Base-by-base conservation (phyloP, 2,329 filamentous ascomycete genomes). In the Fusarium sp. region DNA sequence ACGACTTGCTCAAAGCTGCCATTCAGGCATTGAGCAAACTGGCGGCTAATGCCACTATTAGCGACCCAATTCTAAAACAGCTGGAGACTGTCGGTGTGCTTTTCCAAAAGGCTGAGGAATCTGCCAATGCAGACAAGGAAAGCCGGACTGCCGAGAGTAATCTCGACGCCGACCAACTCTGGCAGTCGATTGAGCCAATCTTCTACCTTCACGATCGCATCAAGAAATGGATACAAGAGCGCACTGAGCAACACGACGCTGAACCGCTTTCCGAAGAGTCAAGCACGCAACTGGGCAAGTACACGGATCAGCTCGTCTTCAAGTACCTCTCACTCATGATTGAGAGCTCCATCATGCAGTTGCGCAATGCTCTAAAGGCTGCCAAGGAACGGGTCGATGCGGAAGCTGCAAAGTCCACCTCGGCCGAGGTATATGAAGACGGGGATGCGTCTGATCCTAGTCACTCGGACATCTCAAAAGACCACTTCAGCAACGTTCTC, bases 221-320 rank as follows among this genome's bases (percentile, higher is more conserved):
- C 30, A 80, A 80, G 63, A 80, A 80, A 61, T 80, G 79, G 79
- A 61, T 98, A 33, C 96, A 97, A 82, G 88, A 91, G 12, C 94
- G 95, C 4, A 96, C 93, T 14, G 68, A 71, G 30, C 65, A 72
- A 9, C 63, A 76, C 17, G 75, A 79, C 38, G 64, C 68, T 2
- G 60, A 75, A 15, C 70, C 72, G 1, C 17, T 75, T 9, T 74
- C 65, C 0, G 65, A 68, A 17, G 72, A 78, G 22, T 71, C 70
- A 5, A 73, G 67, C 20, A 73, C 77, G 0, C 71, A 79, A 57
- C 20, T 80, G 45, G 74, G 73, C 50, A 95, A 98, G 71, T 95
- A 93, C 76, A 96, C 98, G 74, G 93, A 93, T 56, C 95, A 98
- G 82, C 97, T 98, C 79, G 90, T 98, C 52, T 89, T 98, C 74